Evolutionary conservation across 805 yeast species (phyloP), one percentile per base, ranked within the genome.

Genomic region (Cyberlindnera euphorbiae): DNA sequence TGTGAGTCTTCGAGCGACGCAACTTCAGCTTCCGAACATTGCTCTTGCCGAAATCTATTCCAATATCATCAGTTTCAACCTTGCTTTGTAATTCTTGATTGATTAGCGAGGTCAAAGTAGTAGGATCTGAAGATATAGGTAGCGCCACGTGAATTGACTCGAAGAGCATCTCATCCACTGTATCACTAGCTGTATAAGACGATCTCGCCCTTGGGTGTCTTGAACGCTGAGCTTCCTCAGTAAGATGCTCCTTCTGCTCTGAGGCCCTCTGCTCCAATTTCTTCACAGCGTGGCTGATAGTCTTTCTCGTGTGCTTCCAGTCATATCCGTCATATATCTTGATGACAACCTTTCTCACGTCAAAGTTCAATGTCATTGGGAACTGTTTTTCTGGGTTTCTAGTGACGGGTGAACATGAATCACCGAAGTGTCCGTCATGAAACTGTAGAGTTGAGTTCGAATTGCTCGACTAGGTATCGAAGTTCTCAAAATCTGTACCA

Each of bases 321-420:
- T 93, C 97, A 53, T 80, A 93, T 0, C 99, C 99, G 62, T 93
- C 98, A 55, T 73, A 79, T 14, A 90, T 59, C 33, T 67, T 73
- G 2, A 82, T 49, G 1, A 50, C 53, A 0, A 66, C 58, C 32
- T 67, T 68, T 3, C 68, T 40, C 1, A 55, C 50, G 29, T 63
- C 62, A 1, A 71, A 13, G 13, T 25, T 41, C 13, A 55, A n/a
- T 3, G 28, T 29, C 42, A 52, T 25, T 4, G 58, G 57, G 21
- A 27, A 19, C 4, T 28, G 25, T 7, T 26, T 30, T 19, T 38
- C 42, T 16, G 14, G 22, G n/a, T 26, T 30, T 14, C 34, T 26
- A 8, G 21, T 23, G 26, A 33, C 32, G 3, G 30, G 10, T 6
- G 26, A 10, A 3, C 23, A 4, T 15, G 14, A 31, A 17, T 40